Evolutionary conservation across 1,284 basidiomycete genomes (phyloP), one percentile per base, ranked within the genome.

Genomic region (Cerioporus squamosus): DNA sequence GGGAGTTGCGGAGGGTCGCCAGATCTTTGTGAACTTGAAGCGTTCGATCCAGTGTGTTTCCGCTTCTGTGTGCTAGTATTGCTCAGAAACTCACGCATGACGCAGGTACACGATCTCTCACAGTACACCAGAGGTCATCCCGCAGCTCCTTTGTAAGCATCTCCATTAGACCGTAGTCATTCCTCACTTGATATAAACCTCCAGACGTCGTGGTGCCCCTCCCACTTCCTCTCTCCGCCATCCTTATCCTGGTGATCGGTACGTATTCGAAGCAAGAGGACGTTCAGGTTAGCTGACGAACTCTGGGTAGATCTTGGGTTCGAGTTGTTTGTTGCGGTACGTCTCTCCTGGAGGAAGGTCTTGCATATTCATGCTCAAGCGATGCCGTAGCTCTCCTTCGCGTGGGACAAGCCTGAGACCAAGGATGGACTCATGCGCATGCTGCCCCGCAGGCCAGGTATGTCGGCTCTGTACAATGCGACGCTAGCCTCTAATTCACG

Each of bases 241-340:
- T 89, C 55, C 77, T 88, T 38, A 88, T 89, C 66, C 74, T 89
- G 51, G 86, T 88, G 26, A 88, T 87, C 57, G 86, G 86, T 86
- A 62, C 59, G 78, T 69, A 29, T 29, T 29, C 5, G 5, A 20
- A 10, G 10, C 0, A n/a, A n/a, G 14, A 5, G 29, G 9, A 17
- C 5, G n/a, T n/a, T n/a, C n/a, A n/a, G n/a, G n/a, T n/a, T 3
- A 45, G 23, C n/a, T 39, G 12, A 42, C 22, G 33, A 17, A 2
- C 5, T 1, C 1, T 5, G 8, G 9, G 3, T 58, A 85, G 85
- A 87, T 78, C 83, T 88, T 63, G 86, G 86, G 5, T 89, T 88
- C 62, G 87, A 89, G 68, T 76, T 89, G 5, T 82, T 84, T 52
- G 81, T 86, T 50, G 87, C 85, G 50, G 84, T 85, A 70, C 62